Base-by-base conservation (phyloP, 2,329 filamentous ascomycete species). In the Hirsutella minnesotensis region DNA sequence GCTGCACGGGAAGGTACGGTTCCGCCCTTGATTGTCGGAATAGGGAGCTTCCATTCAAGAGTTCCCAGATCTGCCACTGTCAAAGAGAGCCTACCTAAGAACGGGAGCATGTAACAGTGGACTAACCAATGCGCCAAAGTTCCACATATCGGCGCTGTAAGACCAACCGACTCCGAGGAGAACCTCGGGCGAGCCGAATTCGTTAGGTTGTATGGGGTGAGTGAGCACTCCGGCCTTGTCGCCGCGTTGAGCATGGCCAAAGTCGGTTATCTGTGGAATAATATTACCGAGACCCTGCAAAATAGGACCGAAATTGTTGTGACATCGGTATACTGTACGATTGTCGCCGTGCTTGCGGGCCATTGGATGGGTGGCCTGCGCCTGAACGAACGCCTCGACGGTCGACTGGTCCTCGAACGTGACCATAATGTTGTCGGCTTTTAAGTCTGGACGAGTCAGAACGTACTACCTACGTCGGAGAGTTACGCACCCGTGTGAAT, bases 401-500 rank as follows among this genome's bases (percentile, higher is more conserved):
- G 48, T 44, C 16, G 50, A 47, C 18, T 48, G 39, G 24, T 52
- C 47, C 43, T 53, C 53, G 29, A 55, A 44, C 1, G 44, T 49
- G 33, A 53, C 41, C 42, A 55, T 46, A 15, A 55, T 50, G 13
- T 53, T 54, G 29, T 55, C 50, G 4, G 48, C 35, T 29, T 54
- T 55, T 2, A 54, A 20, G 33, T 54, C 52, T 54, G 21, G 19
- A 13, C 13, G 22, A 38, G 19, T 33, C 19, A 39, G 24, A 1
- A 10, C 16, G 31, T 20, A 2, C 22, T 38, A 21, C 35, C 1
- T 19, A 16, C 5, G 37, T 15, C 12, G 13, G 29, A 21, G 19
- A 7, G 12, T 21, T 35, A 46, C 48, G 29, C 56, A 66, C 64
- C 64, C 40, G 63, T 69, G 49, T 71, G 67, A 19, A 68, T 57